Evolutionary conservation across 148 eudicot species (phyloP), one percentile per base, ranked within the genome.

Genomic region (Beta vulgaris): DNA sequence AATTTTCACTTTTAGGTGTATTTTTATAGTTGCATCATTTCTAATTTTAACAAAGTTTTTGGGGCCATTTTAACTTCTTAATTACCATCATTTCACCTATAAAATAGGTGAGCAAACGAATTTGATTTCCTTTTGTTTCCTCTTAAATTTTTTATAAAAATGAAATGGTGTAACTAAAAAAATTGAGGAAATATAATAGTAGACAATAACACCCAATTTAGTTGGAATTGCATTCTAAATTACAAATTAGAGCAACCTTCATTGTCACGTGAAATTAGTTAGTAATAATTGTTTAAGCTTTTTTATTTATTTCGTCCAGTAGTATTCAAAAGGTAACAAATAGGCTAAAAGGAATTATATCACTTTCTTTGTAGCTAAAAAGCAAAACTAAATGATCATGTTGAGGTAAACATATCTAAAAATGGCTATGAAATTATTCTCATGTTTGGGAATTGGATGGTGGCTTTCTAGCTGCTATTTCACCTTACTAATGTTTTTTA

Each of bases 341-440:
- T 39, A 65, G 44, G 73, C 9, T 29, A 37, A 67, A 76, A 69
- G 73, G 68, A 57, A 76, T 55, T 6, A 76, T 19, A 31, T 68
- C 73, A 76, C 68, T 76, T 55, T 68, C 54, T 64, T 37, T 64
- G 28, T 57, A 39, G 73, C 67, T 43, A 59, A 69, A 69, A 69
- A 57, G 68, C 18, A 34, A 59, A 76, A 69, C 25, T 23, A 32
- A 35, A 69, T 77, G 69, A 69, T 69, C 57, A 69, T 69, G 74
- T 32, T 69, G 61, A 69, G 44, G 79, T 59, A 49, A 61, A 77
- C 43, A 54, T 67, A 53, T 42, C 79, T 31, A 7, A n/a, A 34
- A 25, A 34, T 77, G 69, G 60, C 59, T 69, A 77, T 23, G 48
- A 69, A 77, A 69, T 77, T 68, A 75, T 75, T 68, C 79, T 58